Evolutionary conservation across 805 yeast genomes (phyloP), one percentile per base, ranked within the genome.

Genomic region (Candida dajiaensis): DNA sequence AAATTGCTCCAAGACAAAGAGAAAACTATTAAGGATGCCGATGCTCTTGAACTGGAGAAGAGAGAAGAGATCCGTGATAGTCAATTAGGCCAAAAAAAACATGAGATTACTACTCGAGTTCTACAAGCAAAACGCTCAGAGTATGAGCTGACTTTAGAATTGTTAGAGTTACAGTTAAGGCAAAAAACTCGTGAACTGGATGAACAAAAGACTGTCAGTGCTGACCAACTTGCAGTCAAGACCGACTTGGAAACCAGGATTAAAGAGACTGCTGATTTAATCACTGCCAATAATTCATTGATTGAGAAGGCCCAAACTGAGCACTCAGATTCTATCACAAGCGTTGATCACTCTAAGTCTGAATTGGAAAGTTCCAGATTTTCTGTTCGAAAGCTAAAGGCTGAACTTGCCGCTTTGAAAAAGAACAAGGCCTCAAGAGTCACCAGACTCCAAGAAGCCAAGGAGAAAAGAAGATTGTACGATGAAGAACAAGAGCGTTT

Each of bases 91-190:
- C 64, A 60, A 44, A 54, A 55, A 42, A 54, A 52, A 36, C 47
- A 46, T 33, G 59, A 54, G 31, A 55, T 60, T 23, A 45, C 56
- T 25, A 40, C 61, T 1, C 54, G 58, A 44, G 62, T 60, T 8
- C 38, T 59, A 5, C 51, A 51, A n/a, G 63, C 64, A 10, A 56
- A 56, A 40, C 56, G 55, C 21, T 55, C 58, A 2, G 63, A 60
- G 44, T 57, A 55, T 35, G 59, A 51, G 25, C 38, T 58, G 10
- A 46, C 54, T 37, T 36, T 57, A 9, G 59, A 60, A 40, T 44
- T 60, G 19, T 42, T 55, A 15, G 52, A 55, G 26, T 38, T 59
- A 16, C 58, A 59, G 45, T 41, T 59, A 41, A 45, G 50, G 11
- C 63, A 60, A 46, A 56, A 50, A 22, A 46, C 46, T 15, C 61